Evolutionary conservation across 2,329 filamentous ascomycete genomes (phyloP).

Genomic region (Torrubiellomyces zombiae): DNA sequence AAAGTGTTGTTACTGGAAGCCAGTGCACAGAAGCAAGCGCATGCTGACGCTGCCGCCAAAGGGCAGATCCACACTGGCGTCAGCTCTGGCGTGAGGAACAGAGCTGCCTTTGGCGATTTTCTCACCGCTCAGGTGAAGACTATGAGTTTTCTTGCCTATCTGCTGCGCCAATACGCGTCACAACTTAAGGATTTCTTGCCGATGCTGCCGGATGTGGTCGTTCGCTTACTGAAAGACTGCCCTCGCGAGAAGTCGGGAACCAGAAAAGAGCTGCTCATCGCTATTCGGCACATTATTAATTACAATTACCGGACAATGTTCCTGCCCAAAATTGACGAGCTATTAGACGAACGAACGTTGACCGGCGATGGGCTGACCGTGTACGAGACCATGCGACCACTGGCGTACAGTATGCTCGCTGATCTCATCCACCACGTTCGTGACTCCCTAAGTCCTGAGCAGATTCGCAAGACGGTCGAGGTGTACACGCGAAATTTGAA

Average conservation of each 20-base stretch:
- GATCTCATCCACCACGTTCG: slow-evolving; percentile 95
- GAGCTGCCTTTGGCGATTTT: slow-evolving; percentile 89
- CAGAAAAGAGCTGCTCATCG: slow-evolving; percentile 86
- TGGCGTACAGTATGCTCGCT: slow-evolving; percentile 96
- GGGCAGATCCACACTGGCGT: slow-evolving; percentile 83
- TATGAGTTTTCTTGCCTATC: slow-evolving; percentile 94
- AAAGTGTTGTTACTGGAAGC: slow-evolving; percentile 76
- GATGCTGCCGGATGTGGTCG: slow-evolving; percentile 72
- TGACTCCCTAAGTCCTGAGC: slow-evolving; percentile 71
- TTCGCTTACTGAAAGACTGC: slow-evolving; percentile 82
- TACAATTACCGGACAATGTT: slow-evolving; percentile 97
- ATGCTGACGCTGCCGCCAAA: slow-evolving; percentile 64
- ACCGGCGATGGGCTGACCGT: slow-evolving; percentile 94
- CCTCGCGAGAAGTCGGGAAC: slow-evolving; percentile 86
- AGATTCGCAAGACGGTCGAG: slow-evolving; percentile 89
- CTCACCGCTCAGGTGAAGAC: slow-evolving; percentile 98
- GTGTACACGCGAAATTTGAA: slow-evolving; percentile 95
- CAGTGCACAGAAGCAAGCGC: slow-evolving; percentile 81
- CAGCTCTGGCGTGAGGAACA: slow-evolving; percentile 82
- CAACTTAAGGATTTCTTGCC: slow-evolving; percentile 79
- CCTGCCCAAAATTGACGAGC: slow-evolving; percentile 80
- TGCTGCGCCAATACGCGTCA: slow-evolving; percentile 73
- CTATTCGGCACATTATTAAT: slow-evolving; percentile 96
- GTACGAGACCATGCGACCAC: slow-evolving; percentile 85
- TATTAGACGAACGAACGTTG: slow-evolving; percentile 83